Percentiles rank a stretch among this genome's conserved stretches.
Conservation (phyloP, 805 yeast species). For the Candida broadrunensis region DNA sequence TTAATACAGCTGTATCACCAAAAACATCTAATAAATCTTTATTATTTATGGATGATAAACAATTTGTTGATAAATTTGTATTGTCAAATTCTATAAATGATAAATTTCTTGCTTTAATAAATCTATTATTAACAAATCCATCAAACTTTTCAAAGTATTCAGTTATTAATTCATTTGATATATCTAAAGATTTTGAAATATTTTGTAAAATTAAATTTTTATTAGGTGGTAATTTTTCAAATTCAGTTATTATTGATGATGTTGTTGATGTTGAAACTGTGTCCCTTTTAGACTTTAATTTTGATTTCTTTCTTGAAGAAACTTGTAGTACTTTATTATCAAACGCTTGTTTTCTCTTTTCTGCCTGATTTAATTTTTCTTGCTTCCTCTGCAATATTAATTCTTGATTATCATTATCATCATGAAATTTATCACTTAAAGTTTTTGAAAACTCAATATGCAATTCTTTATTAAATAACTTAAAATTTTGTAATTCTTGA, state of each 20-base stretch:
- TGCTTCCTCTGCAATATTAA: constrained; percentile 13
- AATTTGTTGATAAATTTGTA: constrained; percentile 46
- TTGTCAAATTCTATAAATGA: constrained; percentile 79
- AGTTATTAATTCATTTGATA: constrained; percentile 31
- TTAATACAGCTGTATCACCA: constrained; percentile 21
- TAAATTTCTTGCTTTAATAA: constrained; percentile 63
- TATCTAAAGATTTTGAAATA: constrained; percentile 25
- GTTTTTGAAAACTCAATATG: constrained; percentile 41
- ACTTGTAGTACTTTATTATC: constrained; percentile 3
- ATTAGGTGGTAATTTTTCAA: constrained; percentile 59
- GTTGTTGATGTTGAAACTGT: no score
- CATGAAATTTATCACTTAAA: constrained; percentile 39
- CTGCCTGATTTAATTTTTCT: constrained; percentile 14
- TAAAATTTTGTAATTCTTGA: constrained; percentile 35
- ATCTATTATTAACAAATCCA: constrained; percentile 67
- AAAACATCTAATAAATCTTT: constrained; percentile 9
- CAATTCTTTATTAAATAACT: constrained; percentile 48
- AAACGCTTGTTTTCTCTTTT: constrained; percentile 13
- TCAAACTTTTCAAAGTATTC: constrained; percentile 44
- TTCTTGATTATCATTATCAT: constrained; percentile 14
- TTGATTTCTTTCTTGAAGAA: constrained; percentile 6
- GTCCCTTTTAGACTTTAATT: constrained; percentile 10
- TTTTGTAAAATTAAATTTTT: constrained; percentile 65
- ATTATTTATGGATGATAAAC: constrained; percentile 15
- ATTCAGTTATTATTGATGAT: constrained; percentile 10